Percentiles rank a stretch among this genome's conserved stretches.
Conservation (phyloP, 2,329 filamentous ascomycete species). For the Claviceps sp. region DNA sequence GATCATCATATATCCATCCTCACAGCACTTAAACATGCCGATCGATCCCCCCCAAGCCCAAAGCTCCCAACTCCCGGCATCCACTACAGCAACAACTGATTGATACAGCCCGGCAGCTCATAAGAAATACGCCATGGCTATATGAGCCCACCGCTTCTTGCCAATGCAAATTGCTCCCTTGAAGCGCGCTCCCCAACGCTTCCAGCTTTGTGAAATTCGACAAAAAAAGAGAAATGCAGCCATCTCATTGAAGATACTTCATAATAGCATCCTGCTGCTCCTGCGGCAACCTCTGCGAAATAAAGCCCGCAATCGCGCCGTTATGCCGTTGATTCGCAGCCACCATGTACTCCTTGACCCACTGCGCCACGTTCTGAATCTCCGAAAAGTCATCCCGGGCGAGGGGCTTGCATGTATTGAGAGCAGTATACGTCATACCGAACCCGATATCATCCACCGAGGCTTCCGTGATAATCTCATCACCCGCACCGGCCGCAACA, state of each 20-base stretch:
- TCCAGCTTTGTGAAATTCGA: too few species aligned
- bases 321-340: constrained; percentile 61
- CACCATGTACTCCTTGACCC: constrained; percentile 69
- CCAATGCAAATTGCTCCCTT: too few species aligned
- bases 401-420: constrained; percentile 76
- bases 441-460: constrained; percentile 94
- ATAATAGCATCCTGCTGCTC: constrained; percentile 43
- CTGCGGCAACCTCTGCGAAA: constrained; percentile 53
- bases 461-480: constrained; percentile 70
- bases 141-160: too few species aligned
- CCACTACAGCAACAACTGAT: too few species aligned
- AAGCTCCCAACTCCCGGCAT: too few species aligned
- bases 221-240: neutral
- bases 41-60: too few species aligned
- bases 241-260: constrained; percentile 32
- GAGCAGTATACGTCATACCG: constrained; percentile 82
- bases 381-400: constrained; percentile 75
- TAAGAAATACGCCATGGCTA: too few species aligned
- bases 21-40: too few species aligned
- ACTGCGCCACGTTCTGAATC: constrained; percentile 66
- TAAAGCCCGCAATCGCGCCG: constrained; percentile 58
- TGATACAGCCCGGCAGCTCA: too few species aligned
- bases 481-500: constrained; percentile 49
- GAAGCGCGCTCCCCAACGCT: too few species aligned
- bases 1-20: too few species aligned